Conservation (phyloP, 164 flowering plant genomes). For the Tinospora cordifolia region DNA sequence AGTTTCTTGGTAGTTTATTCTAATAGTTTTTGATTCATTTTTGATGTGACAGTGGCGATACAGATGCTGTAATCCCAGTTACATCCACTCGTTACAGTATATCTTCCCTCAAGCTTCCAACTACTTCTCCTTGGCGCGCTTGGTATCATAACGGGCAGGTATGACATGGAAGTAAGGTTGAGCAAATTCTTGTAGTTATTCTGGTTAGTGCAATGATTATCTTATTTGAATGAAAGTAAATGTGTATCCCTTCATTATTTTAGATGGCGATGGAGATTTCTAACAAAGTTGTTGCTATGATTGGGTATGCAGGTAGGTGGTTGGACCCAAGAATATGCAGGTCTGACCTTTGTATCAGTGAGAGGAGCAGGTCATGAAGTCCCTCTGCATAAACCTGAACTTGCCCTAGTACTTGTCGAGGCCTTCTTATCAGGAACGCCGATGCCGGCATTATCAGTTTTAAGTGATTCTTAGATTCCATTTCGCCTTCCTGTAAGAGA, state of each 20-base stretch:
- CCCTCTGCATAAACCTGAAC: constrained; percentile 69
- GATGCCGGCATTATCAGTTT: constrained; percentile 17
- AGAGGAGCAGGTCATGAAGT: constrained; percentile 99
- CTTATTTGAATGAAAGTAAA: no score
- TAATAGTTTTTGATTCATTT: background rate
- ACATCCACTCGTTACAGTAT: constrained; percentile 75
- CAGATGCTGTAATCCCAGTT: constrained; percentile 87
- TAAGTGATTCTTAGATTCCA: constrained; percentile 5
- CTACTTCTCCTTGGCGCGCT: constrained; percentile 69
- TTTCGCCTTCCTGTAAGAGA: background rate
- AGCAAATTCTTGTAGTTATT: background rate
- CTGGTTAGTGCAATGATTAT: background rate
- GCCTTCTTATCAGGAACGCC: constrained; percentile 58
- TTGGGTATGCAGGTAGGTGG: constrained; percentile 73
- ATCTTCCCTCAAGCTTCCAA: constrained; percentile 77
- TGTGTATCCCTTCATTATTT: no score
- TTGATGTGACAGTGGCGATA: constrained; percentile 65
- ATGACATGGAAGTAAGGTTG: background rate
- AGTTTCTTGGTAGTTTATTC: background rate
- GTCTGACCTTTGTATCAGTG: constrained; percentile 73
- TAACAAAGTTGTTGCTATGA: background rate
- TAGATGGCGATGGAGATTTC: background rate
- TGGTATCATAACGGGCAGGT: constrained; percentile 98
- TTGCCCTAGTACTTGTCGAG: constrained; percentile 56
- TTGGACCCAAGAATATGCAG: constrained; percentile 76